Evolutionary conservation across 495 filamentous ascomycete genomes (phyloP).

Genomic region (Sphaerosporella brunnea): DNA sequence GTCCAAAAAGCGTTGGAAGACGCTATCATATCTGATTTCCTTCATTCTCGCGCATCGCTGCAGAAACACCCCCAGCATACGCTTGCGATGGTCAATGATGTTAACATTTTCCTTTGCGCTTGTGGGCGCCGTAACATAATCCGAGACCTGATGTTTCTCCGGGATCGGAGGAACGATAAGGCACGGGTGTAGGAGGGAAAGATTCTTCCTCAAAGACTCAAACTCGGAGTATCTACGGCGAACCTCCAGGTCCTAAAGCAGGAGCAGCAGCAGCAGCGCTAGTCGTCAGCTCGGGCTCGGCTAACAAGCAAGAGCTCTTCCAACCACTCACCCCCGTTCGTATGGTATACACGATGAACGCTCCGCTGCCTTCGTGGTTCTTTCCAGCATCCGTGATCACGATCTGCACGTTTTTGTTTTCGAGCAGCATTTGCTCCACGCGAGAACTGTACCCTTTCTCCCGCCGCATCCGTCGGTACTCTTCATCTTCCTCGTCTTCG

Average conservation of each 20-base stretch:
- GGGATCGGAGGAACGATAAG: slow-evolving; percentile 91
- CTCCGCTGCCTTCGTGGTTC: slow-evolving; percentile 71
- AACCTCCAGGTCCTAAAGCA: slow-evolving; percentile 81
- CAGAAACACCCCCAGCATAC: slow-evolving; percentile 87
- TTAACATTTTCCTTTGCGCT: slow-evolving; percentile 92
- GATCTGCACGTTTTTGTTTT: slow-evolving; percentile 76
- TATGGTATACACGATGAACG: slow-evolving; percentile 92
- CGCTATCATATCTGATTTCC: slow-evolving; percentile 79
- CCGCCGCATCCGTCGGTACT: slow-evolving; percentile 42
- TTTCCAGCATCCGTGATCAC: slow-evolving; percentile 88
- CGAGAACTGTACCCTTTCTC: slow-evolving; percentile 81
- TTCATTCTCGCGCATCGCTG: slow-evolving; percentile 88
- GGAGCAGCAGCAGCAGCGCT: too few species aligned
- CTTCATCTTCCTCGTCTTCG: slow-evolving; percentile 32
- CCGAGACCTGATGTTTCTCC: slow-evolving; percentile 95
- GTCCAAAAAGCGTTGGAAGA: slow-evolving; percentile 94
- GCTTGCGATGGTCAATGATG: slow-evolving; percentile 88
- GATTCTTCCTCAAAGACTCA: slow-evolving; percentile 70
- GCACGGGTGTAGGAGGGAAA: slow-evolving; percentile 81
- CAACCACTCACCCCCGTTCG: slow-evolving; percentile 58
- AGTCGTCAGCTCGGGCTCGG: too few species aligned
- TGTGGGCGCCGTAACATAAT: slow-evolving; percentile 93
- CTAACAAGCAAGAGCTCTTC: too few species aligned
- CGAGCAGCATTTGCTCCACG: slow-evolving; percentile 89
- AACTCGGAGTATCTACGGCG: slow-evolving; percentile 93